Evolutionary conservation across 2,329 filamentous ascomycete species (phyloP).

Genomic region (Bisporella sp.): DNA sequence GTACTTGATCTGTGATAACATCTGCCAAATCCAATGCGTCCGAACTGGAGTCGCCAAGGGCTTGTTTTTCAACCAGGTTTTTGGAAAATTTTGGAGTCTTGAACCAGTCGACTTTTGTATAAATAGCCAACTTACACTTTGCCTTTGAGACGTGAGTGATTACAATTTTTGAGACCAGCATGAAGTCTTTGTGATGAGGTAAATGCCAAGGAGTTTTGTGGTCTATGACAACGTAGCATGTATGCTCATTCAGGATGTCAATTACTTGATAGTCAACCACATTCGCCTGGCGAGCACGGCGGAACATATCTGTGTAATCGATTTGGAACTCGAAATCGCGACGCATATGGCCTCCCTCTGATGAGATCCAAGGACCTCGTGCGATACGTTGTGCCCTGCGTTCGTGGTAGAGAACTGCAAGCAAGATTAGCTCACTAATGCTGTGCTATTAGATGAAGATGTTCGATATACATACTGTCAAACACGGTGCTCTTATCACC

Average conservation of each 20-base stretch:
- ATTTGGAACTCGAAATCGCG: conserved; percentile 79
- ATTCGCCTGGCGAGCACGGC: conserved; percentile 50
- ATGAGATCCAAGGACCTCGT: conserved; percentile 76
- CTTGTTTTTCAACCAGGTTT: conserved; percentile 59
- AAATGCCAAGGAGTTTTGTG: conserved; percentile 61
- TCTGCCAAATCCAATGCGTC: conserved; percentile 71
- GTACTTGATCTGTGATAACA: conserved; percentile 70
- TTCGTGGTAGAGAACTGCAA: conserved; percentile 78
- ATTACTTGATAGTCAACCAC: conserved; percentile 82
- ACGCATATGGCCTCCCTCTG: conserved; percentile 63
- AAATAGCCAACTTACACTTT: conserved; percentile 84
- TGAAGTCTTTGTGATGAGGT: conserved; percentile 72
- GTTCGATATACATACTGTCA: conserved; percentile 9
- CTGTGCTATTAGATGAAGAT: neutral
- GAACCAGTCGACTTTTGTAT: conserved; percentile 81
- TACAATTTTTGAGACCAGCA: conserved; percentile 81
- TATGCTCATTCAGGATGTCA: conserved; percentile 72
- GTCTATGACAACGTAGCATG: conserved; percentile 58
- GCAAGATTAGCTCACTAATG: neutral
- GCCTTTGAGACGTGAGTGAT: conserved; percentile 92
- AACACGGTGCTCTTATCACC: conserved; percentile 95
- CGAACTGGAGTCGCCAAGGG: conserved; percentile 65
- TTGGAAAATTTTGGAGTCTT: conserved; percentile 55
- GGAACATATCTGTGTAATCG: conserved; percentile 57
- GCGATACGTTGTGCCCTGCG: conserved; percentile 71